These are phyloP conservation scores for Centaurea solstitialis DNA, from an alignment of 129 eudicot species.

Conservation along the genomic window DNA sequence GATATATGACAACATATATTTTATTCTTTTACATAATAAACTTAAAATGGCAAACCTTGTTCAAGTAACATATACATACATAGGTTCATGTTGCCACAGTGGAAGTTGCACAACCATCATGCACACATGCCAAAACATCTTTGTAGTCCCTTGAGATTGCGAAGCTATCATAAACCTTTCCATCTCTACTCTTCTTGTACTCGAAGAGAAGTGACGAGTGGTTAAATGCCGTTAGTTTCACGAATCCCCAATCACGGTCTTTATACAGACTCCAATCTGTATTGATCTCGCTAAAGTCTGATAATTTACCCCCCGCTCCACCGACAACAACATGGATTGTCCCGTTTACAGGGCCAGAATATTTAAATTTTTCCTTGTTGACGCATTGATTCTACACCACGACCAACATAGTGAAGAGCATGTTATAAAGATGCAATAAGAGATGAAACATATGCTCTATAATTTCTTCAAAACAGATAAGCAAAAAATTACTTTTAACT, in stretches of 20 bases:
- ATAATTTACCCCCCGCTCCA: conserved; percentile 63
- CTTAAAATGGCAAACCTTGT: neutral
- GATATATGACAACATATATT: neutral
- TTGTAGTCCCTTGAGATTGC: conserved; percentile 72
- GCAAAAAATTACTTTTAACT: neutral
- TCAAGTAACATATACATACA: neutral
- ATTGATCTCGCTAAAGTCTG: conserved; percentile 36
- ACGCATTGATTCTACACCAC: conserved; percentile 60
- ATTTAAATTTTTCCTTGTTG: conserved; percentile 46
- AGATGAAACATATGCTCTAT: neutral
- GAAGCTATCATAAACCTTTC: conserved; percentile 60
- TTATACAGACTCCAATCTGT: conserved; percentile 60
- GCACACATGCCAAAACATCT: conserved; percentile 66
- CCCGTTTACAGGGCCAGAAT: conserved; percentile 52
- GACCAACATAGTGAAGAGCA: neutral
- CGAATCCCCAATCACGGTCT: conserved; percentile 64
- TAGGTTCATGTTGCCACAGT: conserved; percentile 31
- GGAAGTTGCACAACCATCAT: conserved; percentile 51
- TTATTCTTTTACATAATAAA: neutral
- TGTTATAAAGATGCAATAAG: neutral
- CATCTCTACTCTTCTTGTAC: conserved; percentile 78
- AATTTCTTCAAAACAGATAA: neutral
- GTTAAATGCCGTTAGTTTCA: conserved; percentile 67
- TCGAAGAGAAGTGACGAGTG: conserved; percentile 65
- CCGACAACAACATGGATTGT: conserved; percentile 75